Base-by-base conservation (phyloP, 2,329 filamentous ascomycete genomes). In the Atkinsonella texensis region DNA sequence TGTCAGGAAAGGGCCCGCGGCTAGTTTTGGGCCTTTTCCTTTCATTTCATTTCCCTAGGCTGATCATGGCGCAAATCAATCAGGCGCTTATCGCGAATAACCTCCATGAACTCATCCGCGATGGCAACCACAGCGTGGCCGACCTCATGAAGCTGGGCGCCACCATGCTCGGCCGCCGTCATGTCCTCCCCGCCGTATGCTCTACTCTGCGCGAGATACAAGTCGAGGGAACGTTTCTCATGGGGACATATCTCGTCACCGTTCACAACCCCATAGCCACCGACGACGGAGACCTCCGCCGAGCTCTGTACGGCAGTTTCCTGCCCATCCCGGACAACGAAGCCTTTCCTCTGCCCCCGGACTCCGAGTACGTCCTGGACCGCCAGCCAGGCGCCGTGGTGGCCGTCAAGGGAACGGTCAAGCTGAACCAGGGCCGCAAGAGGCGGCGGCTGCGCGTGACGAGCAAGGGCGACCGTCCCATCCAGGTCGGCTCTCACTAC, bases 401-500 rank as follows among this genome's bases (percentile, higher is more conserved):
- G 3, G 75, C 83, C 0, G 82, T 83, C 39, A 87, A 85, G 60
- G 78, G 75, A 33, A 77, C 73, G 46, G 78, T 96, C 51, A 70
- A 71, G 48, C 69, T 97, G 59, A 95, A 89, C 64, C 76, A 83
- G 59, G 84, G 84, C 40, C 77, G 89, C 50, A 83, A 79, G 68
- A 78, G 90, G 54, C 83, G 90, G 56, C 76, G 71, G 54, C 71
- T 97, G 40, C 81, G 75, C 63, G 87, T 97, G 41, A 89, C 84
- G 56, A 95, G 87, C 67, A 87, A 79, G 60, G 91, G 91, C 7
- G 91, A 97, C 67, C 75, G 91, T 33, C 91, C 91, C 1, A 85
- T 96, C 54, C 90, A 96, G 74, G 85, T 90, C 54, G 91, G 91
- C 33, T 95, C 89, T 33, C 91, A 97, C 69, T 97, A 95, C 67